A percentile compares a stretch with the other conserved stretches of the same genome.
These are phyloP conservation scores for Blumeria graminis DNA, from an alignment of 2,329 filamentous ascomycete species.

Conservation along the genomic window DNA sequence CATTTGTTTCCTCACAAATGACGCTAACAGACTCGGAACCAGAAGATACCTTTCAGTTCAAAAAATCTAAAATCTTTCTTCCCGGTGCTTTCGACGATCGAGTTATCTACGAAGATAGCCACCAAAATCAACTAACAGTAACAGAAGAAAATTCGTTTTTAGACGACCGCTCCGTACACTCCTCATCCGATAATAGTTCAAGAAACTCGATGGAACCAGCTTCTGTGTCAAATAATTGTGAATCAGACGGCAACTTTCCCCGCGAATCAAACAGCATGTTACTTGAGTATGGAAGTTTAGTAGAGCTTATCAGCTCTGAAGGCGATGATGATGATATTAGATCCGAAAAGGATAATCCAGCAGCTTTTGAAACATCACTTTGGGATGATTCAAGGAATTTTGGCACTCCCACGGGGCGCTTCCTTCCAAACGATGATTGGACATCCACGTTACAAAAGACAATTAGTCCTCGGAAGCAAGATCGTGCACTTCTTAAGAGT, in stretches of 20 bases:
- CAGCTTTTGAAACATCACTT: slow-evolving; percentile 36
- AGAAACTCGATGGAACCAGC: slow-evolving; percentile 35
- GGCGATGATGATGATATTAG: slow-evolving; percentile 22
- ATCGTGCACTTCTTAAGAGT: slow-evolving; percentile 46
- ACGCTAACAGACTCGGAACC: slow-evolving; percentile 14
- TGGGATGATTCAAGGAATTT: slow-evolving; percentile 35
- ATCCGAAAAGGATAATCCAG: slow-evolving; percentile 27
- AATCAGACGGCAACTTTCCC: slow-evolving; percentile 51
- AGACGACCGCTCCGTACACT: slow-evolving; percentile 75
- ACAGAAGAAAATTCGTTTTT: slow-evolving; percentile 55
- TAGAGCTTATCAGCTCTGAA: slow-evolving; percentile 39
- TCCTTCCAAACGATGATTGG: slow-evolving; percentile 57
- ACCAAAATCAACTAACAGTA: slow-evolving; percentile 19
- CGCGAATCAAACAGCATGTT: slow-evolving; percentile 60
- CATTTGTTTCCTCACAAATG: slow-evolving; percentile 17
- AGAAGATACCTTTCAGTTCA: slow-evolving; percentile 16
- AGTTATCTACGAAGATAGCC: slow-evolving; percentile 26
- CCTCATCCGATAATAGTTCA: slow-evolving; percentile 31
- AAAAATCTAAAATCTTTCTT: slow-evolving; percentile 21
- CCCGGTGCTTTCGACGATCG: slow-evolving; percentile 61
- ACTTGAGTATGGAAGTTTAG: slow-evolving; percentile 47
- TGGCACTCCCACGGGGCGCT: slow-evolving; percentile 31
- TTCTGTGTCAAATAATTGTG: slow-evolving; percentile 42
- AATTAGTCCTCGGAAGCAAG: slow-evolving; percentile 79
- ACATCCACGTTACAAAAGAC: slow-evolving; percentile 82